These are phyloP conservation scores for Anisodus tanguticus DNA, from an alignment of 257 asterid species.

Conservation along the genomic window DNA sequence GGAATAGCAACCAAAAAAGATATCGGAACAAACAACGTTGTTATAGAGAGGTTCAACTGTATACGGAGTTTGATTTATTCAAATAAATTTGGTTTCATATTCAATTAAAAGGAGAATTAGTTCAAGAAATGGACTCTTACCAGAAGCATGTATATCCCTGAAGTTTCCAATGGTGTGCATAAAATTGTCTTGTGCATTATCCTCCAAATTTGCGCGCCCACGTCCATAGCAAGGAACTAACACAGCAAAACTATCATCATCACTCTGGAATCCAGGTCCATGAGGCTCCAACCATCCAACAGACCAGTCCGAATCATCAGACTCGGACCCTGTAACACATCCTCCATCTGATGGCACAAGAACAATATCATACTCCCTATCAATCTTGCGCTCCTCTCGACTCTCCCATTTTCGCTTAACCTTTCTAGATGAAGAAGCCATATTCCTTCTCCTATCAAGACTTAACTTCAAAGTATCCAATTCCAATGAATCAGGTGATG, in stretches of 20 bases:
- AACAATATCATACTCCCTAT: slow-evolving; percentile 55
- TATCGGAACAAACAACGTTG: background rate
- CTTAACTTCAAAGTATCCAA: slow-evolving; percentile 45
- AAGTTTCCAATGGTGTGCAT: slow-evolving; percentile 40
- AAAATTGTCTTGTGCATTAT: slow-evolving; percentile 37
- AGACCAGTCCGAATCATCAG: slow-evolving; percentile 62
- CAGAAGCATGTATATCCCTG: slow-evolving; percentile 43
- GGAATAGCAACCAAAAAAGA: too few relatives aligned
- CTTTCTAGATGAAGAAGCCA: slow-evolving; percentile 45
- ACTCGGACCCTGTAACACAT: slow-evolving; percentile 57
- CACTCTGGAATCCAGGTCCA: slow-evolving; percentile 48
- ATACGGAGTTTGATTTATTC: background rate
- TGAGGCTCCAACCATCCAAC: slow-evolving; percentile 63
- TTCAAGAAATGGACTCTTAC: slow-evolving; percentile 31
- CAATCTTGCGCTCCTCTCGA: slow-evolving; percentile 51
- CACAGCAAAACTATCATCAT: slow-evolving; percentile 56
- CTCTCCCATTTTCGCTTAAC: slow-evolving; percentile 48
- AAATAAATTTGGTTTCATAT: background rate
- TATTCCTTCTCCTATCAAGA: slow-evolving; percentile 32
- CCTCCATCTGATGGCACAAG: slow-evolving; percentile 61
- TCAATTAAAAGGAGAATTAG: slow-evolving; percentile 11
- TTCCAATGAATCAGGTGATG: slow-evolving; percentile 46
- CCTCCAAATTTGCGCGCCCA: slow-evolving; percentile 36
- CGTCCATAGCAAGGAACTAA: slow-evolving; percentile 60
- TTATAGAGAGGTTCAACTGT: background rate